Evolutionary conservation across 208 protist genomes (phyloP).

Genomic region (Acanthamoeba triangularis): DNA sequence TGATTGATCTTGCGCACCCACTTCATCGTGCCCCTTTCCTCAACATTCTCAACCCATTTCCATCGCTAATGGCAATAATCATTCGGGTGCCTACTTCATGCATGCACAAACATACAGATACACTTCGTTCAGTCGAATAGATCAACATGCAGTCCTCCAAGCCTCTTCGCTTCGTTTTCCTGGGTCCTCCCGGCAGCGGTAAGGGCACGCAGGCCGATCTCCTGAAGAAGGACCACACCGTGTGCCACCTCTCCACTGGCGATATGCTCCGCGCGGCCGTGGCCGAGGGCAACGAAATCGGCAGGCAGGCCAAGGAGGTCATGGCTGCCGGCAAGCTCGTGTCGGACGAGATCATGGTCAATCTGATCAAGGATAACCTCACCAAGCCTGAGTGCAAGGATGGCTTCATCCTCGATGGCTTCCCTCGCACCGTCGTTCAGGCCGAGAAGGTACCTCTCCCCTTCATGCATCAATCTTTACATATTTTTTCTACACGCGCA

Average conservation of each 20-base stretch:
- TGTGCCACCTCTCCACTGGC: conserved; percentile 90
- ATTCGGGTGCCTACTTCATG: neutral
- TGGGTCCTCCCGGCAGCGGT: conserved; percentile 90
- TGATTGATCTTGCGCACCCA: no score
- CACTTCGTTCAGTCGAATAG: neutral
- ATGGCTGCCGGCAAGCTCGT: conserved; percentile 89
- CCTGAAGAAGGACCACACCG: conserved; percentile 82
- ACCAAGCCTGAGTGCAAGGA: conserved; percentile 28
- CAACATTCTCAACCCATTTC: no score
- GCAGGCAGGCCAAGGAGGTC: conserved; percentile 87
- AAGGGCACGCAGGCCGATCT: conserved; percentile 90
- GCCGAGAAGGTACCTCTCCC: conserved; percentile 86
- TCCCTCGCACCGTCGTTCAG: conserved; percentile 90
- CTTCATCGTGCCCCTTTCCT: no score
- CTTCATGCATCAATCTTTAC: neutral
- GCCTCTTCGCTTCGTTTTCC: conserved; percentile 78
- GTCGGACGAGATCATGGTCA: conserved; percentile 88
- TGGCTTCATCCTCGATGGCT: conserved; percentile 91
- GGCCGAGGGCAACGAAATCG: conserved; percentile 77
- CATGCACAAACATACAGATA: neutral
- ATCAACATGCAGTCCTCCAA: conserved; percentile 28
- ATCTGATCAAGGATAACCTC: conserved; percentile 89
- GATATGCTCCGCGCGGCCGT: conserved; percentile 91
- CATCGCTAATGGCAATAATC: no score
- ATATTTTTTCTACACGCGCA: no score